Evolutionary conservation across 495 filamentous ascomycete species (phyloP), one percentile per base, ranked within the genome.

Genomic region (Penicillium odoratum): DNA sequence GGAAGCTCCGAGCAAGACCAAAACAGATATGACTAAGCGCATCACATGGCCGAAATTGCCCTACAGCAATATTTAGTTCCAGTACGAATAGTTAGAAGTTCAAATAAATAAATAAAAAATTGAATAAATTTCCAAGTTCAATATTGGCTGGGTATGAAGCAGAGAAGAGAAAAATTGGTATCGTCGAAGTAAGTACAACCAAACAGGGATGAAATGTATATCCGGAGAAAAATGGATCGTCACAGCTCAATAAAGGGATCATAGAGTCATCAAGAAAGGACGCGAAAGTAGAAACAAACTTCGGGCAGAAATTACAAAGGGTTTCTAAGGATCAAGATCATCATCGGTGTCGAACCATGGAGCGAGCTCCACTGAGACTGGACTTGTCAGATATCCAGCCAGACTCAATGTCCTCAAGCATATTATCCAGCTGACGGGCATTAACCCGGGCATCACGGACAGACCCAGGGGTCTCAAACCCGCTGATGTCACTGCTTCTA

Each of bases 351-450:
- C 54, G 61, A 44, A 50, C 44, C 43, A 53, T 38, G n/a, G 31
- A 30, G 28, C 53, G 60, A 51, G 51, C 21, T 44, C 57, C 59
- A 31, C 54, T 54, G 31, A 61, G 7, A 54, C 61, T 71, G n/a
- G 70, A 69, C 55, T 69, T 66, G 31, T 77, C 71, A 15, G 71
- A 73, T 52, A 66, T 47, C 73, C 74, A 75, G 9, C 63, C 71
- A 53, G 70, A 57, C 51, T 77, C 73, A 38, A 71, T 68, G 30
- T 72, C 70, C 48, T 73, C 71, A n/a, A 73, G 69, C 70, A 72
- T 75, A 18, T 74, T 63, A 46, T 75, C 73, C 15, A 76, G 34
- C 18, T 73, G 70, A 38, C 64, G 66, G 18, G 68, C 51, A 51
- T 67, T 61, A 5, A 61, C 59, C 31, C 69, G 67, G 21, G 60